Evolutionary conservation across 2,329 filamentous ascomycete species (phyloP).

Genomic region (Plenodomus biglobosus): DNA sequence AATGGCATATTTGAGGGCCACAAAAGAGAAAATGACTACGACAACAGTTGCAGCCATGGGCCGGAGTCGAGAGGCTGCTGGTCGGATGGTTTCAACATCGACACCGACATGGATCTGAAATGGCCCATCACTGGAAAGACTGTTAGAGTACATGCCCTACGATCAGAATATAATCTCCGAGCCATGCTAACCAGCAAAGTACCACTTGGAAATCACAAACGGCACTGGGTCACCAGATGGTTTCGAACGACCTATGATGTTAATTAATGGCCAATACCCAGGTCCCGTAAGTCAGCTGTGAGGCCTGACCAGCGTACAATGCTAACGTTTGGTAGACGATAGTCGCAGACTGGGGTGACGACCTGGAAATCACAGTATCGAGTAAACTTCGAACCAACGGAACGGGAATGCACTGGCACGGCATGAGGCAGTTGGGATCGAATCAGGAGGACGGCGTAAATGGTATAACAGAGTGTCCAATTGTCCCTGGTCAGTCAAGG

Average conservation of each 20-base stretch:
- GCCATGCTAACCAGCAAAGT: constrained; percentile 33
- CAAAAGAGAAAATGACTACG: constrained; percentile 13
- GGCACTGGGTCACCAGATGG: constrained; percentile 52
- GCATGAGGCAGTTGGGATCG: constrained; percentile 48
- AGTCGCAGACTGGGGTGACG: constrained; percentile 47
- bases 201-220: constrained; percentile 49
- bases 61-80: constrained; percentile 28
- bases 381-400: constrained; percentile 47
- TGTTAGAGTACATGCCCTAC: constrained; percentile 24
- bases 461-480: constrained; percentile 65
- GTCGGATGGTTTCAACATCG: constrained; percentile 42
- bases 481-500: constrained; percentile 57
- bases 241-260: constrained; percentile 42
- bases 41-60: constrained; percentile 23
- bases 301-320: neutral
- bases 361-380: constrained; percentile 43
- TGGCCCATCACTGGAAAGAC: constrained; percentile 48
- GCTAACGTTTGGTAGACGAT: constrained; percentile 43
- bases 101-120: constrained; percentile 49
- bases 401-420: constrained; percentile 57
- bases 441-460: constrained; percentile 51
- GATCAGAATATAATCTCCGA: neutral
- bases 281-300: constrained; percentile 46
- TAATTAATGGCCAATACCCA: constrained; percentile 52
- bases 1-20: constrained; percentile 14